phyloP scores from a whole-genome alignment of 305 asterid species.

The Fraxinus velutina region DNA sequence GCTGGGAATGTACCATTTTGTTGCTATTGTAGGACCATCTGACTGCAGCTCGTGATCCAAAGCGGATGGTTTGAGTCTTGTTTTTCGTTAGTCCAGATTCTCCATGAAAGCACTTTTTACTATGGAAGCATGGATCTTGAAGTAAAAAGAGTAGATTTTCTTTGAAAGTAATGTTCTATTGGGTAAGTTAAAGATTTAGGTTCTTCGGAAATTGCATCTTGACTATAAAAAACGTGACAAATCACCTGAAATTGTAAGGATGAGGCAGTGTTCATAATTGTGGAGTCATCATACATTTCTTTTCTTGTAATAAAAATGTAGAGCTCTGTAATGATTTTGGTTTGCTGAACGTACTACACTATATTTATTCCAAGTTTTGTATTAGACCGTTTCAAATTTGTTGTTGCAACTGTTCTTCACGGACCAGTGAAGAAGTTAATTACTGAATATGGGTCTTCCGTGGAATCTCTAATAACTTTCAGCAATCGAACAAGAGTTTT shows the following conservation, averaged over 20 bases:
- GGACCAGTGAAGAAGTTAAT: not conserved
- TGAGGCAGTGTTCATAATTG: conserved; percentile 17
- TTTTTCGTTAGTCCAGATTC: conserved; percentile 1
- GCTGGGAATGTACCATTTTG: conserved; percentile 6
- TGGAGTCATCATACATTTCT: conserved; percentile 27
- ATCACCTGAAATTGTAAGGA: conserved; percentile 11
- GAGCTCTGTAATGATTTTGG: conserved; percentile 18
- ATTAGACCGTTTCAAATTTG: not conserved
- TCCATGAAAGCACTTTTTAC: conserved; percentile 3
- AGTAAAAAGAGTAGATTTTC: not conserved
- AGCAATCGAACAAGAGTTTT: not conserved
- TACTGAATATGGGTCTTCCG: not conserved
- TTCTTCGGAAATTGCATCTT: not conserved
- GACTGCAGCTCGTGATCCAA: conserved; percentile 83
- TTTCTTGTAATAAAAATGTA: conserved; percentile 16
- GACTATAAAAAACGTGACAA: not conserved
- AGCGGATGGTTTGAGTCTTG: conserved; percentile 49
- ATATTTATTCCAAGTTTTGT: not conserved
- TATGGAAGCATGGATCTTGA: conserved; percentile 12
- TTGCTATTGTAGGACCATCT: conserved; percentile 74
- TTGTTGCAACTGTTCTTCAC: not conserved
- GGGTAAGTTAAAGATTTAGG: conserved; percentile 13
- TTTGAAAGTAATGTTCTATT: conserved; percentile 16
- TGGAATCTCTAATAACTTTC: not conserved
- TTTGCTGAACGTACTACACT: not conserved